These are phyloP conservation scores for Saturnispora gosingensis DNA, from an alignment of 805 yeast species.

Conservation along the genomic window DNA sequence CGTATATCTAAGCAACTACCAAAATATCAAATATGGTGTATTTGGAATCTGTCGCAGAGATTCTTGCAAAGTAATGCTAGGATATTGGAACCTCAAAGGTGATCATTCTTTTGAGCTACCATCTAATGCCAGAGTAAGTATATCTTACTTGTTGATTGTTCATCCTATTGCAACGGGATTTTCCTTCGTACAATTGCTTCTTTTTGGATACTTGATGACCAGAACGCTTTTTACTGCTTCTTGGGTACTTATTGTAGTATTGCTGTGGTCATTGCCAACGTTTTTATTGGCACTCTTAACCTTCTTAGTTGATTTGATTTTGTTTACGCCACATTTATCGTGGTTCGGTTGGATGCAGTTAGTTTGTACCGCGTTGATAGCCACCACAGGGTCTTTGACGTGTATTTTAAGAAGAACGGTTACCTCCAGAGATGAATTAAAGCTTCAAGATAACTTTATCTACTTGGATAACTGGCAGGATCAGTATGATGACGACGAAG, in stretches of 20 bases:
- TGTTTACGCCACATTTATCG: conserved; percentile 65
- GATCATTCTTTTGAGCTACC: conserved; percentile 34
- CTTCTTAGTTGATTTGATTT: conserved; percentile 70
- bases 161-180: conserved; percentile 58
- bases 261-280: conserved; percentile 55
- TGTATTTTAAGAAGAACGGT: conserved; percentile 68
- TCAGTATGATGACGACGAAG: conserved; percentile 7
- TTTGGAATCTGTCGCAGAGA: conserved; percentile 51
- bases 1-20: conserved; percentile 41
- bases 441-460: conserved; percentile 3
- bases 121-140: conserved; percentile 46
- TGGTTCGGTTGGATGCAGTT: conserved; percentile 85
- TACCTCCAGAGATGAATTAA: conserved; percentile 31
- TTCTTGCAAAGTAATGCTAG: conserved; percentile 37
- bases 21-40: conserved; percentile 52
- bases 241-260: conserved; percentile 39
- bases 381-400: conserved; percentile 52
- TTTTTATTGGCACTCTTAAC: conserved; percentile 64
- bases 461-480: conserved; percentile 14
- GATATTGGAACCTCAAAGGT: conserved; percentile 27
- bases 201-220: conserved; percentile 33
- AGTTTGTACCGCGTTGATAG: conserved; percentile 55
- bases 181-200: conserved; percentile 37
- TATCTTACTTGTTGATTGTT: conserved; percentile 53
- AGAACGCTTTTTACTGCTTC: conserved; percentile 27